phyloP scores from a whole-genome alignment of 2,329 filamentous ascomycete species.

The Trichoderma simmonsii region DNA sequence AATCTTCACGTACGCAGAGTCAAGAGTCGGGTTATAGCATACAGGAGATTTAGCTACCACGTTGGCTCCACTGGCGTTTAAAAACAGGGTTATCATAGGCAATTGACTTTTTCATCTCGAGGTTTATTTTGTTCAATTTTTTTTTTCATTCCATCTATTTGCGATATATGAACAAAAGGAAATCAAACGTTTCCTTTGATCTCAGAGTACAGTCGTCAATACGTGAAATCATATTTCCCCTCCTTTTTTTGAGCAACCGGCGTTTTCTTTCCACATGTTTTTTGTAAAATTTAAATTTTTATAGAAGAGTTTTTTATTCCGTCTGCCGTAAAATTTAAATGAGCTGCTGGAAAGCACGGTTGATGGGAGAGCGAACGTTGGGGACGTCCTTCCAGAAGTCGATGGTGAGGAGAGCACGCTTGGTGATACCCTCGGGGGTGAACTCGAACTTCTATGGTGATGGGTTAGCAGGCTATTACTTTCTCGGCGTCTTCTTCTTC shows the following conservation, averaged over 20 bases:
- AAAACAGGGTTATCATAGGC: not conserved
- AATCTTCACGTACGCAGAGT: not conserved
- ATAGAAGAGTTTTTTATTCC: not conserved
- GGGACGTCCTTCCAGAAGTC: slow-evolving; percentile 95
- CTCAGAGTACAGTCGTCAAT: slow-evolving; percentile 27
- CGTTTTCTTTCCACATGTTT: not conserved
- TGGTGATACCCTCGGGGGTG: slow-evolving; percentile 92
- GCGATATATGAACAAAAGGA: not conserved
- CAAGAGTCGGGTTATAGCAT: not conserved
- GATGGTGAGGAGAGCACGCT: slow-evolving; percentile 87
- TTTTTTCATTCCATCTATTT: slow-evolving; percentile 5
- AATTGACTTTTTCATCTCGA: not conserved
- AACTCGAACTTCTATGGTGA: slow-evolving; percentile 85
- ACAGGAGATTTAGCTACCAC: not conserved
- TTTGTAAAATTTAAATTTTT: not conserved
- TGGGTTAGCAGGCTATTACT: slow-evolving; percentile 35
- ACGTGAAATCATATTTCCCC: slow-evolving; percentile 25
- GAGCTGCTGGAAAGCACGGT: slow-evolving; percentile 96
- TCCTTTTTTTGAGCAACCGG: slow-evolving; percentile 13
- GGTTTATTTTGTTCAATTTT: not conserved
- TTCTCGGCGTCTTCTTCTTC: not conserved
- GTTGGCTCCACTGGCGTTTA: slow-evolving; percentile 4
- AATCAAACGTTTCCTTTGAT: slow-evolving; percentile 26
- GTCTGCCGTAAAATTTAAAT: slow-evolving; percentile 58
- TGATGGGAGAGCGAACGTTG: slow-evolving; percentile 90